Base-by-base conservation (phyloP, 2,329 filamentous ascomycete genomes). In the Raffaelea ambrosiae region DNA sequence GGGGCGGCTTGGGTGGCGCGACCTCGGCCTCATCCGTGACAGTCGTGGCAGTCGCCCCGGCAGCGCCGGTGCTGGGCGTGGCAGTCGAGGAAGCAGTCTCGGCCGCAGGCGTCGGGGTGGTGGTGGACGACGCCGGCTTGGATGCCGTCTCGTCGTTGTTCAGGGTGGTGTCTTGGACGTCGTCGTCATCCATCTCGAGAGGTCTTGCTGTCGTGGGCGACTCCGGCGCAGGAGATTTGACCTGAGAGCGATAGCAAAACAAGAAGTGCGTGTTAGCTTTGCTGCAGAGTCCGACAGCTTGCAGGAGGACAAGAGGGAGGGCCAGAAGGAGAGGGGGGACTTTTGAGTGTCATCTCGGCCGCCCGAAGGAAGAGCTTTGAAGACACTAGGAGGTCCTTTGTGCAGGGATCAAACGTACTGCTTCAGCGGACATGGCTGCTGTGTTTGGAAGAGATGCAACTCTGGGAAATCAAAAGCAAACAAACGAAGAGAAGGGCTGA, bases 1-100 rank as follows among this genome's bases (percentile, higher is more conserved):
- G 81, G 31, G 89, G 89, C 29, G 90, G 90, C 70, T 96, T 94
- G 38, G 85, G 76, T 13, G 89, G 89, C 21, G 83, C 66, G 19
- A 58, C 59, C 43, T 71, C 65, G 20, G 65, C 63, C 29, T 62
- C 54, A 5, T 54, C 54, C 16, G 68, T 55, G 18, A 65, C 59
- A 29, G 68, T 60, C 39, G 67, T 59, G 48, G 57, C 59, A 43
- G 57, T 54, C 47, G 45, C 44, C 31, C 63, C 58, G 40, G 66
- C 43, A 5, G 52, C 39, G 13, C 21, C 26, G 18, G 46, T 19
- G 4, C 18, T 33, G 16, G 68, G 55, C 13, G 65, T 60, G 23
- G 68, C 59, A 40, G 67, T 59, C 22, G 68, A 58, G 44, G 67
- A 51, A 18, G 61, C 47, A 33, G 58, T 48, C 7, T 18, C 33